Base-by-base conservation (phyloP, 2,329 filamentous ascomycete species). In the Dactylellina leptospora region DNA sequence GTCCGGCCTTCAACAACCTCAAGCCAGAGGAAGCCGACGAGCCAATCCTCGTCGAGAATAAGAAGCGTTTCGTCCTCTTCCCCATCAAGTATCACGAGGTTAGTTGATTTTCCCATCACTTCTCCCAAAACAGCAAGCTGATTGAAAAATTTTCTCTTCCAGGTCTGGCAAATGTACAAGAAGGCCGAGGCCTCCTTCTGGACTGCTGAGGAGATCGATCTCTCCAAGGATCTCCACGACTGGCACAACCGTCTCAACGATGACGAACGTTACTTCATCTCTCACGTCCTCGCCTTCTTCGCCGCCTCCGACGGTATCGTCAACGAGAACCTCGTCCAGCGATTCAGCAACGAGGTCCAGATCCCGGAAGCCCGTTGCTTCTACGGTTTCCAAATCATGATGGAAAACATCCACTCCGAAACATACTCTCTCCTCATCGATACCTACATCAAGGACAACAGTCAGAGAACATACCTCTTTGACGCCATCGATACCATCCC, bases 121-220 rank as follows among this genome's bases (percentile, higher is more conserved):
- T 50, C 8, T 62, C 64, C 64, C 20, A 36, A 71, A 62, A n/a
- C 22, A 56, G 64, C 30, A 58, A 56, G 20, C 58, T 71, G 58
- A 71, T 71, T 62, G 44, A 40, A 50, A 22, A n/a, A 22, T 56
- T 73, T 75, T n/a, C n/a, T n/a, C n/a, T n/a, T n/a, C 80, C 77
- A 97, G 93, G 96, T 97, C 82, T 99, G 95, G 95, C 93, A 97
- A 82, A 97, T 97, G 93, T 99, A 99, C 88, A 99, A 99, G 88
- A 97, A 97, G 85, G 93, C 93, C 76, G 93, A 99, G 82, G 95
- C 95, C 58, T 97, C 95, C 44, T 99, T 99, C 89, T 99, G 95
- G 95, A 99, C 95, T 42, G 95, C 95, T 56, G 95, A 99, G 82
- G 95, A 99, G 85, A 97, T 99, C 78, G 95, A 99, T 82, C 87